Evolutionary conservation across 1,139 yeast species (phyloP).

Genomic region (Saccharomycopsis phalli): DNA sequence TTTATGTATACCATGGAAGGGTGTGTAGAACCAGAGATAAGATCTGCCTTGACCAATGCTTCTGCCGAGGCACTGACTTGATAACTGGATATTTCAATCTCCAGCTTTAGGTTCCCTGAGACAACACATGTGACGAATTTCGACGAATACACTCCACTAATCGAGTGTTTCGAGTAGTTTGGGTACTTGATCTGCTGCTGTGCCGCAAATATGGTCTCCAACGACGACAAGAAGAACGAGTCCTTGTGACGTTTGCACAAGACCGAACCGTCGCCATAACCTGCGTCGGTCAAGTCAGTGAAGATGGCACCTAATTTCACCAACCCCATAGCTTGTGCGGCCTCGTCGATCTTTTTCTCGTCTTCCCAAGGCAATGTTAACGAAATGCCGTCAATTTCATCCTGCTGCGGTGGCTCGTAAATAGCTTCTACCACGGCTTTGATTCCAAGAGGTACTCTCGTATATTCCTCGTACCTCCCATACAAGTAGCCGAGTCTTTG

Average conservation of each 20-base stretch:
- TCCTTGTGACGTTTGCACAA: slow-evolving; percentile 89
- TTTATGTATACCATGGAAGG: slow-evolving; percentile 83
- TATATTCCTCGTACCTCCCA: slow-evolving; percentile 73
- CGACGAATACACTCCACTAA: slow-evolving; percentile 66
- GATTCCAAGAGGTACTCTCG: slow-evolving; percentile 82
- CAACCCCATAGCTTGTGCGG: slow-evolving; percentile 59
- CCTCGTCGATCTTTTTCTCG: slow-evolving; percentile 40
- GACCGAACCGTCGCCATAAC: slow-evolving; percentile 79
- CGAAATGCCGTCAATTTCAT: slow-evolving; percentile 78
- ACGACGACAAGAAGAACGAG: slow-evolving; percentile 77
- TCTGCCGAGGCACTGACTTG: slow-evolving; percentile 88
- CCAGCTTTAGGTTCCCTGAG: slow-evolving; percentile 77
- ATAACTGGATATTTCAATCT: slow-evolving; percentile 83
- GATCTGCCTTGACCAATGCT: slow-evolving; percentile 77
- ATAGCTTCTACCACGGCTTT: slow-evolving; percentile 92
- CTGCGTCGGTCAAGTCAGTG: slow-evolving; percentile 86
- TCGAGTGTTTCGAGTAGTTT: slow-evolving; percentile 58
- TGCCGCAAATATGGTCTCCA: slow-evolving; percentile 85
- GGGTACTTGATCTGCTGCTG: slow-evolving; percentile 60
- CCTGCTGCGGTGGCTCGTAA: slow-evolving; percentile 86
- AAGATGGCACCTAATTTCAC: slow-evolving; percentile 74
- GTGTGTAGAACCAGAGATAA: slow-evolving; percentile 81
- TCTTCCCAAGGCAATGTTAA: slow-evolving; percentile 54
- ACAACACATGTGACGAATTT: slow-evolving; percentile 90
- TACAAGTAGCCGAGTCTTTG: slow-evolving; percentile 83